Conservation (phyloP, 2,329 filamentous ascomycete species). For the Thyridium curvatum region DNA sequence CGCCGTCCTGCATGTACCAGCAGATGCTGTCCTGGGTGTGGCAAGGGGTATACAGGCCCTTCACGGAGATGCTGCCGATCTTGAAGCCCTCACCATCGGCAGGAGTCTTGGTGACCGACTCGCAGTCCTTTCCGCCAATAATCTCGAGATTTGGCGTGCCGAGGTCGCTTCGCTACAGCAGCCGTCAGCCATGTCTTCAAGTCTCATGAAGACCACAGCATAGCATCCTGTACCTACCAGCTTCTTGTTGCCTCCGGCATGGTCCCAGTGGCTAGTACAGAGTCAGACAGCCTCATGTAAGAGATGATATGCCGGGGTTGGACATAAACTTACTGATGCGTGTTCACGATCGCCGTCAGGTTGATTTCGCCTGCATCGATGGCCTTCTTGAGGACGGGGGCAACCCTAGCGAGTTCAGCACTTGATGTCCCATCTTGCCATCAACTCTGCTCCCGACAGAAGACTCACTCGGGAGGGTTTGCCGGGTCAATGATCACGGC, state of each 20-base stretch:
- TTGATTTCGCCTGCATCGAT: conserved; percentile 69
- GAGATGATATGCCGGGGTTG: not conserved
- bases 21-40: conserved; percentile 99
- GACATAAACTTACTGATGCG: conserved; percentile 74
- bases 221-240: conserved; percentile 44
- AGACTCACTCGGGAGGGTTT: conserved; percentile 64
- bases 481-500: conserved; percentile 76
- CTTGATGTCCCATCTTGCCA: not conserved
- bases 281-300: not conserved
- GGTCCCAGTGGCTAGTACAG: conserved; percentile 73
- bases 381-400: conserved; percentile 64
- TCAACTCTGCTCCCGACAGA: conserved; percentile 4
- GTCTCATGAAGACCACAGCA: too few relatives aligned
- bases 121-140: conserved; percentile 78
- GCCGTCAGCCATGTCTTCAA: not conserved
- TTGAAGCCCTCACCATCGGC: conserved; percentile 70
- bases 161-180: conserved; percentile 30
- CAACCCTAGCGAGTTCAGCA: conserved; percentile 35
- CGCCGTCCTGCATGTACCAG: conserved; percentile 80
- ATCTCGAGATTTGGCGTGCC: conserved; percentile 62
- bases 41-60: conserved; percentile 89
- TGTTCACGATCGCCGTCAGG: conserved; percentile 86
- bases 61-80: conserved; percentile 77
- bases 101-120: conserved; percentile 72
- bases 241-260: conserved; percentile 84